Conservation (phyloP, 2,329 filamentous ascomycete species). For the Exserohilum rostratum region DNA sequence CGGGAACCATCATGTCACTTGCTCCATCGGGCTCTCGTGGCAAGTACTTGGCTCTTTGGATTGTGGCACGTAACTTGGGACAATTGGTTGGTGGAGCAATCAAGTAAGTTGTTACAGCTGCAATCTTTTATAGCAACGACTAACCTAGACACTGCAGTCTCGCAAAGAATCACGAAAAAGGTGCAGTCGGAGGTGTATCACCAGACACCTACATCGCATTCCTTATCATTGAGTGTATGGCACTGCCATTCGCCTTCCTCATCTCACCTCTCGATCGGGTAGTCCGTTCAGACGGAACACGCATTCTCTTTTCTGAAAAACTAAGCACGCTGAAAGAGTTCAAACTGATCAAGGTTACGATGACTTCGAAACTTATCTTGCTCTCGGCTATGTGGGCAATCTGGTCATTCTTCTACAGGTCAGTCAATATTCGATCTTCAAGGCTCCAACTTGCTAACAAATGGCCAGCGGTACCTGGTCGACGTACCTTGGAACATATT, state of each 20-base stretch:
- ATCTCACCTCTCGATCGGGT: conserved; percentile 55
- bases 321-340: conserved; percentile 50
- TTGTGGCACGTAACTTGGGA: conserved; percentile 55
- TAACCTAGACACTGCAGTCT: conserved; percentile 14
- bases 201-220: conserved; percentile 57
- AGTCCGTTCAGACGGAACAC: conserved; percentile 54
- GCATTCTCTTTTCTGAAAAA: conserved; percentile 51
- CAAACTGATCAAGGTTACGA: conserved; percentile 49
- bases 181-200: conserved; percentile 47
- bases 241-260: conserved; percentile 55
- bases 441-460: background rate
- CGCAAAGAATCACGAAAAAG: conserved; percentile 37
- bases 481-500: conserved; percentile 54
- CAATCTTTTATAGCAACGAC: too few relatives aligned
- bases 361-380: conserved; percentile 48
- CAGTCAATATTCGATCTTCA: background rate
- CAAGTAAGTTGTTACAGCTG: conserved; percentile 22
- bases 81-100: conserved; percentile 57
- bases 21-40: conserved; percentile 55
- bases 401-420: conserved; percentile 56
- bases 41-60: conserved; percentile 57
- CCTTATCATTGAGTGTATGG: conserved; percentile 55
- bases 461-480: conserved; percentile 52
- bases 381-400: conserved; percentile 52
- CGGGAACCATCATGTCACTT: conserved; percentile 57